A percentile compares a stretch with the other conserved stretches of the same genome.
Conservation (phyloP, 345 rosid genomes). For the Eucalyptus pumila region DNA sequence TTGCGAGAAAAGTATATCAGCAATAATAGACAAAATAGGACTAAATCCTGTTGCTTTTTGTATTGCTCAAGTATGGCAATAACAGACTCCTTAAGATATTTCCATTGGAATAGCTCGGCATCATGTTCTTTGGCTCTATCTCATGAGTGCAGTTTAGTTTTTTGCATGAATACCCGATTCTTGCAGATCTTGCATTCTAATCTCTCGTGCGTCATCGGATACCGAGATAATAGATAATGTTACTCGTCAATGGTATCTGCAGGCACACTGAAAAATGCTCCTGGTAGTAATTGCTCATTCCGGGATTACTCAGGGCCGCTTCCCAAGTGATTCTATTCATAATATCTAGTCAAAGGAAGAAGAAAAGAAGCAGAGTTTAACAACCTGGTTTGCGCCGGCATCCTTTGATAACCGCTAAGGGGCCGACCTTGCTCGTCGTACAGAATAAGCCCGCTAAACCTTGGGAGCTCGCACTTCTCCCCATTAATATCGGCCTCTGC, state of each 20-base stretch:
- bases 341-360: neutral
- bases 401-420: slow-evolving; percentile 10
- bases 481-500: slow-evolving; percentile 84
- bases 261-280: neutral
- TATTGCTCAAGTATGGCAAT: neutral
- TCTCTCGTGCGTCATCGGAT: neutral
- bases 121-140: neutral
- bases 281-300: neutral
- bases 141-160: too few relatives aligned
- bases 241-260: neutral
- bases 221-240: neutral
- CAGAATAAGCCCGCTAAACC: slow-evolving; percentile 67
- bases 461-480: slow-evolving; percentile 72
- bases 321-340: neutral
- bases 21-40: neutral
- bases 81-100: neutral
- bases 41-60: neutral
- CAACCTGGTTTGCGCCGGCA: neutral
- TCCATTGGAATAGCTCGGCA: neutral
- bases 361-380: neutral
- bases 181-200: neutral
- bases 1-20: neutral
- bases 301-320: neutral
- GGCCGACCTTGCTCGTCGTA: slow-evolving; percentile 53
- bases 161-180: neutral